phyloP scores from a whole-genome alignment of 352 stramenopile genomes.

The Thraustochytrium sp. region DNA sequence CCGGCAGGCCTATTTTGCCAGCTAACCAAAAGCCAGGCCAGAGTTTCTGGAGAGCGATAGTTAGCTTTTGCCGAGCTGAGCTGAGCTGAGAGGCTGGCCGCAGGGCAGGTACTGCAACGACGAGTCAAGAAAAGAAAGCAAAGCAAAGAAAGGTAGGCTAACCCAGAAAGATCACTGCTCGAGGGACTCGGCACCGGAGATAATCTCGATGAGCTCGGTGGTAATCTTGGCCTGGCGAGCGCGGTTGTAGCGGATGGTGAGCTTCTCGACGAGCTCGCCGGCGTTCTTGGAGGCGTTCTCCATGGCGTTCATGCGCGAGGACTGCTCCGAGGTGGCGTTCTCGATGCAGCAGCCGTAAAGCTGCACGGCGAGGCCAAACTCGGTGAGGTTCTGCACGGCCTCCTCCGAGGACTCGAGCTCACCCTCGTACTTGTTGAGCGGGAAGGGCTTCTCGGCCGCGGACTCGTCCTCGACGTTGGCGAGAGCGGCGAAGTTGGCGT shows the following conservation, averaged over 20 bases:
- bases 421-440: conserved; percentile 88
- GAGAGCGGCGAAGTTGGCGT: conserved; percentile 60
- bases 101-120: too few relatives aligned
- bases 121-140: too few relatives aligned
- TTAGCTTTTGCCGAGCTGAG: too few relatives aligned
- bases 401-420: conserved; percentile 96
- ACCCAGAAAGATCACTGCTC: conserved; percentile 66
- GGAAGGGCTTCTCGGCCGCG: conserved; percentile 48
- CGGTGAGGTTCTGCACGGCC: conserved; percentile 89
- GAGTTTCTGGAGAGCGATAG: too few relatives aligned
- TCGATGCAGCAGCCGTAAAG: conserved; percentile 96
- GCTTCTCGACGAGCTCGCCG: conserved; percentile 90
- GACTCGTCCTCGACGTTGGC: conserved; percentile 55
- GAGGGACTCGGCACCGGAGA: conserved; percentile 91
- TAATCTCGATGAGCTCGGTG: conserved; percentile 96
- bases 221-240: conserved; percentile 90
- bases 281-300: conserved; percentile 98
- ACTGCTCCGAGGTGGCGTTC: conserved; percentile 93
- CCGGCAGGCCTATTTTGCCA: too few relatives aligned
- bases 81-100: too few relatives aligned
- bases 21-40: too few relatives aligned
- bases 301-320: conserved; percentile 97
- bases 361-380: conserved; percentile 82
- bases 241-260: conserved; percentile 85
- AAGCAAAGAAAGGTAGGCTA: too few relatives aligned